Conservation (phyloP, 2,329 filamentous ascomycete genomes). For the Fusarium robinianum region DNA sequence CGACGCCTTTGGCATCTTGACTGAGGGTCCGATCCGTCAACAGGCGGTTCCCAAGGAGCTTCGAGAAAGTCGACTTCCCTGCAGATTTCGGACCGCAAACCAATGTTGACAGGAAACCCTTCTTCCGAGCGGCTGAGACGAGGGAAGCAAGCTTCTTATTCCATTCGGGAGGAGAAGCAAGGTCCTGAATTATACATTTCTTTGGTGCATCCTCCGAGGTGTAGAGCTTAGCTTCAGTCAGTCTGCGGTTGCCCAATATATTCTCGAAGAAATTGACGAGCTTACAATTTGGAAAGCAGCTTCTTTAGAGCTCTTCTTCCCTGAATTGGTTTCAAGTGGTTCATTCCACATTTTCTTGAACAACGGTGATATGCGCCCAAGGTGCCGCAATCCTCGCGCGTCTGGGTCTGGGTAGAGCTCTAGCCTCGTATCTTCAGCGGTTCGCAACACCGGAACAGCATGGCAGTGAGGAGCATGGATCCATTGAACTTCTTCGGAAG, state of each 20-base stretch:
- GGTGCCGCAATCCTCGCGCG: slow-evolving; percentile 52
- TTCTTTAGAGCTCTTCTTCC: slow-evolving; percentile 23
- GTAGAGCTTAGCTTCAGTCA: slow-evolving; percentile 52
- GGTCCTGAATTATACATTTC: slow-evolving; percentile 55
- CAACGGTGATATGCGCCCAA: slow-evolving; percentile 66
- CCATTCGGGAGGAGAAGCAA: slow-evolving; percentile 63
- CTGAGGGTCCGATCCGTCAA: slow-evolving; percentile 49
- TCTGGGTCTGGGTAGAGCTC: slow-evolving; percentile 61
- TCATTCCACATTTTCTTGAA: slow-evolving; percentile 71
- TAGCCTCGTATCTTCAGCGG: slow-evolving; percentile 53
- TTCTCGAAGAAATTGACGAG: background rate
- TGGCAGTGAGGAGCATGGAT: slow-evolving; percentile 71
- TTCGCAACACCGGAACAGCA: slow-evolving; percentile 69
- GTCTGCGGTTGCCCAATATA: slow-evolving; percentile 33
- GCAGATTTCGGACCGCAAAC: slow-evolving; percentile 72
- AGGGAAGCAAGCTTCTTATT: slow-evolving; percentile 61
- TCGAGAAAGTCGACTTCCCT: slow-evolving; percentile 76
- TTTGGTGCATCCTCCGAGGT: slow-evolving; percentile 58
- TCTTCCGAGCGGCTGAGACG: slow-evolving; percentile 39
- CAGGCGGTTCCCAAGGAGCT: slow-evolving; percentile 67
- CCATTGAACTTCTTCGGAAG: slow-evolving; percentile 54
- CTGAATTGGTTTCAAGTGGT: slow-evolving; percentile 26
- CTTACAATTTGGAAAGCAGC: slow-evolving; percentile 57
- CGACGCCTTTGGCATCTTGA: slow-evolving; percentile 43
- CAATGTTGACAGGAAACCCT: slow-evolving; percentile 52